These are phyloP conservation scores for Uronychia binucleata DNA, from an alignment of 73 alveolate species.

Conservation along the genomic window DNA sequence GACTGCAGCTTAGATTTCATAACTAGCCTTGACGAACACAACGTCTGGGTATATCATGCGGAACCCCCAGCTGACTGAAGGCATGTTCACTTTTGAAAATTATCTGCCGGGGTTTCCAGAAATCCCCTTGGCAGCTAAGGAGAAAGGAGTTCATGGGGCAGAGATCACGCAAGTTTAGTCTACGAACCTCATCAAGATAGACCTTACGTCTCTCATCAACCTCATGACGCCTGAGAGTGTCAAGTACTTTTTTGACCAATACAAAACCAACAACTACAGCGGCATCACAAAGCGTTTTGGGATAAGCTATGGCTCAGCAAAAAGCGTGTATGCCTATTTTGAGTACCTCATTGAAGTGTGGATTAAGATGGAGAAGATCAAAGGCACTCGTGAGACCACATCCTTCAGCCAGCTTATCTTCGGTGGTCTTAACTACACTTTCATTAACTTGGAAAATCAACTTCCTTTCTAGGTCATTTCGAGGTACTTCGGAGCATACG, in stretches of 20 bases:
- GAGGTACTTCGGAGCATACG: background rate
- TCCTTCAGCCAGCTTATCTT: background rate
- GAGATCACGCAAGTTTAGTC: background rate
- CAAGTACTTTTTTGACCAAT: background rate
- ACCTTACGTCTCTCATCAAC: background rate
- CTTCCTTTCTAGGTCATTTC: background rate
- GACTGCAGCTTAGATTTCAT: background rate
- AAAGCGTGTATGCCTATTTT: background rate
- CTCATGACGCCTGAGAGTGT: background rate
- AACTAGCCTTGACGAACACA: background rate
- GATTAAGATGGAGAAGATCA: background rate
- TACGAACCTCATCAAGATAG: background rate
- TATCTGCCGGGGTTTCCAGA: background rate
- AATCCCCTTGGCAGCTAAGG: background rate
- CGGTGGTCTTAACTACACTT: background rate
- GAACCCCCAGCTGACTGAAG: background rate
- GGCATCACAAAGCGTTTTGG: background rate
- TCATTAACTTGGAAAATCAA: background rate
- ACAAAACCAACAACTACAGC: background rate
- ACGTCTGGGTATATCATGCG: background rate
- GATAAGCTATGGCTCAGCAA: background rate
- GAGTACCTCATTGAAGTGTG: background rate
- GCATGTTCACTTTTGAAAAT: background rate
- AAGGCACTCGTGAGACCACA: background rate
- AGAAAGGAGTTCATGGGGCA: background rate